Conservation (phyloP, 805 yeast genomes). For the Brettanomyces naardenensis region DNA sequence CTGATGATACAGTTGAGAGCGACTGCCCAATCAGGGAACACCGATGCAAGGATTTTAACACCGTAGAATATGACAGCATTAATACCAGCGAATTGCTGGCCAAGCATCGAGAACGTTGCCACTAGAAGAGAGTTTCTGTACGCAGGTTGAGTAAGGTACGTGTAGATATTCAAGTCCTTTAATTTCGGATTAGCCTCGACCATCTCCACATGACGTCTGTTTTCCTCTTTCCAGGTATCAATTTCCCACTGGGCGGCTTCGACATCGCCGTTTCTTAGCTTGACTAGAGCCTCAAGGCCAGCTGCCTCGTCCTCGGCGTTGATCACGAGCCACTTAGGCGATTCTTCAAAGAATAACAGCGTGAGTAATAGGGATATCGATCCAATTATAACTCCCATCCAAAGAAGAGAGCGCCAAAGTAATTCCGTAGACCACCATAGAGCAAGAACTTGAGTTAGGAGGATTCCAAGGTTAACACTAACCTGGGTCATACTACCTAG, state of each 20-base stretch:
- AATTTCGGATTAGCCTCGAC: constrained; percentile 17
- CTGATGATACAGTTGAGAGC: constrained; percentile 72
- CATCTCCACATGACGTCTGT: constrained; percentile 14
- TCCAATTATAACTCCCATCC: constrained; percentile 53
- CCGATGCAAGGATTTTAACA: constrained; percentile 65
- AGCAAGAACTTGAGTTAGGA: constrained; percentile 72
- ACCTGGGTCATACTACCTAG: constrained; percentile 90
- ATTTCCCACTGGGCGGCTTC: constrained; percentile 17
- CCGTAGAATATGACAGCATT: constrained; percentile 93
- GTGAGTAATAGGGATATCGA: constrained; percentile 35
- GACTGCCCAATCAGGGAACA: constrained; percentile 67
- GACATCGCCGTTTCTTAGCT: constrained; percentile 27
- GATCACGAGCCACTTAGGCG: constrained; percentile 71
- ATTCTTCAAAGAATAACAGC: constrained; percentile 48
- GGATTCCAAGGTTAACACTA: constrained; percentile 76
- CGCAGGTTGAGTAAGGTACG: constrained; percentile 43
- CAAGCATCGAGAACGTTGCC: constrained; percentile 64
- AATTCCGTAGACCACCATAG: constrained; percentile 53
- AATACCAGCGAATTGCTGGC: constrained; percentile 91
- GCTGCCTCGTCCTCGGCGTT: constrained; percentile 33
- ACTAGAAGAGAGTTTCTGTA: constrained; percentile 54
- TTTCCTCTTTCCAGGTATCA: constrained; percentile 24
- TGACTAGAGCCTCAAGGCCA: constrained; percentile 23
- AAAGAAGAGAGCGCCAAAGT: constrained; percentile 67
- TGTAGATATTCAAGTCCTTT: constrained; percentile 20